phyloP scores from a whole-genome alignment of 768 basidiomycete species.

The Cystofilobasidium macerans region DNA sequence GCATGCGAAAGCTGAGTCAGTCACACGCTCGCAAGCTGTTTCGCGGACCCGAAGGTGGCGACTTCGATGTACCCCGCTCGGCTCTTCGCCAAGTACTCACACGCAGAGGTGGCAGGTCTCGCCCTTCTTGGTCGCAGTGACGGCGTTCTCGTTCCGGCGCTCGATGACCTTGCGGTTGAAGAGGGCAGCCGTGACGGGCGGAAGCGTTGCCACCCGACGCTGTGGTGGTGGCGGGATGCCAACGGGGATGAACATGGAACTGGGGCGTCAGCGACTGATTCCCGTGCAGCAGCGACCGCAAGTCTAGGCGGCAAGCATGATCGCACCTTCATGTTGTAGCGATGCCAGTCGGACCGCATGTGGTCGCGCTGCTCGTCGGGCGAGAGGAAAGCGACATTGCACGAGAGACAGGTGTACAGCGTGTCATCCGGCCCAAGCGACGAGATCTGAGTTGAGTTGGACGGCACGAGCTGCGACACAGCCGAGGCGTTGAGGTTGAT shows the following conservation, averaged over 20 bases:
- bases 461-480: slow-evolving; percentile 4
- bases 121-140: slow-evolving; percentile 41
- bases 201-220: slow-evolving; percentile 78
- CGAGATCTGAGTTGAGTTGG: background rate
- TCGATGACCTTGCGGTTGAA: slow-evolving; percentile 87
- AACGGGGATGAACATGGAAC: no score
- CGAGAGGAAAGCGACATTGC: slow-evolving; percentile 70
- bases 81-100: background rate
- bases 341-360: slow-evolving; percentile 86
- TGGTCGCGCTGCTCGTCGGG: slow-evolving; percentile 78
- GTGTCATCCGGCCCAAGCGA: slow-evolving; percentile 2
- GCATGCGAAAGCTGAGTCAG: slow-evolving; percentile 2
- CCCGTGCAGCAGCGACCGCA: background rate
- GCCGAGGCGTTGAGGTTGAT: slow-evolving; percentile 24
- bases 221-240: slow-evolving; percentile 19
- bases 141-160: slow-evolving; percentile 60
- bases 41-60: background rate
- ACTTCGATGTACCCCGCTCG: background rate
- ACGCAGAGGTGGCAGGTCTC: slow-evolving; percentile 26
- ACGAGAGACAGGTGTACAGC: slow-evolving; percentile 56
- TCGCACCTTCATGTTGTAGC: slow-evolving; percentile 81
- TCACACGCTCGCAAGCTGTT: background rate
- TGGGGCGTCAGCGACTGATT: no score
- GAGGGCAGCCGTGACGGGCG: slow-evolving; percentile 61
- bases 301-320: no score